A percentile compares a stretch with the other conserved stretches of the same genome.
Conservation (phyloP, 2,329 filamentous ascomycete species). For the Pyrenochaeta sp. region DNA sequence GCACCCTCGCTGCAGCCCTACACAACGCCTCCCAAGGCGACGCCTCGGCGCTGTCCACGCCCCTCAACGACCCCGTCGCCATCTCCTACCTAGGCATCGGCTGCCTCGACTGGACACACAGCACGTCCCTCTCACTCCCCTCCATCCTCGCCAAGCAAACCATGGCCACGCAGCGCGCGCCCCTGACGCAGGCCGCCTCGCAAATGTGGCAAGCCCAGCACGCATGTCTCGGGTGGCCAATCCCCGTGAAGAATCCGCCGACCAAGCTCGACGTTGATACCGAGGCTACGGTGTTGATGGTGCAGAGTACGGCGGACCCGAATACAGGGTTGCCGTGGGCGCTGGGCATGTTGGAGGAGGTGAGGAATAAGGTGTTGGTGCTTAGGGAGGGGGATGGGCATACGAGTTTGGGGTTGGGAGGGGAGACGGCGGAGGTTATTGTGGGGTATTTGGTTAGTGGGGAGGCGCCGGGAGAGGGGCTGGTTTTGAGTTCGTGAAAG, state of each 20-base stretch:
- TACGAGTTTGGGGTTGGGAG: constrained; percentile 45
- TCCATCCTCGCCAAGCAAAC: constrained; percentile 36
- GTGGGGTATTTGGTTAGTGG: constrained; percentile 44
- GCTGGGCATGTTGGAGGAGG: constrained; percentile 30
- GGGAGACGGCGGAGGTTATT: constrained; percentile 41
- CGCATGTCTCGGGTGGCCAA: constrained; percentile 53
- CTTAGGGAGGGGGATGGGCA: constrained; percentile 52
- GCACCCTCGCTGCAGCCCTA: constrained; percentile 27
- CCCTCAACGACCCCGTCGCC: constrained; percentile 18
- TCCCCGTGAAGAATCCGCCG: constrained; percentile 45
- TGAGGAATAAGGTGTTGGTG: constrained; percentile 47
- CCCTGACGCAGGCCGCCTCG: constrained; percentile 45
- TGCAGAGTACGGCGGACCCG: constrained; percentile 52
- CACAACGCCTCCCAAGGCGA: constrained; percentile 45
- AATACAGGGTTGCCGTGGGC: constrained; percentile 46
- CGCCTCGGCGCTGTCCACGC: constrained; percentile 44
- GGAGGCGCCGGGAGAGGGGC: constrained; percentile 5
- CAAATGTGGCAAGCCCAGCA: constrained; percentile 48
- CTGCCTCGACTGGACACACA: constrained; percentile 46
- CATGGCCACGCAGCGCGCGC: constrained; percentile 40
- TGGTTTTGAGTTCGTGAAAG: neutral
- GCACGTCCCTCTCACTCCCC: constrained; percentile 14
- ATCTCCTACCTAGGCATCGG: constrained; percentile 43
- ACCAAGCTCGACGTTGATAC: constrained; percentile 30
- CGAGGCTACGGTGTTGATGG: constrained; percentile 46